Conservation (phyloP, 305 asterid species). For the Fraxinus latifolia region DNA sequence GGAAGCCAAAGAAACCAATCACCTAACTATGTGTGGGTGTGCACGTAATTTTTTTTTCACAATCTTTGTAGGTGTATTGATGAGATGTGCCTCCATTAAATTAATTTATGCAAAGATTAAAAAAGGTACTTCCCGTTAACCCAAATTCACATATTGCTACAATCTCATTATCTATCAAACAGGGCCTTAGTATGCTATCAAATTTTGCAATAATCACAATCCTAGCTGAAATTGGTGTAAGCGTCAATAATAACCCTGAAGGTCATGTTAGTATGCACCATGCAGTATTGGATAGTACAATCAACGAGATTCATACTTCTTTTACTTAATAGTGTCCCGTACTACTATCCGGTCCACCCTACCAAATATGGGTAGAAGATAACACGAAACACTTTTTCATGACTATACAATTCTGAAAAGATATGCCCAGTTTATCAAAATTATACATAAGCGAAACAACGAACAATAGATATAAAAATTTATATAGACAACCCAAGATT, state of each 20-base stretch:
- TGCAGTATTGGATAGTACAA: background rate
- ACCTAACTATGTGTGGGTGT: background rate
- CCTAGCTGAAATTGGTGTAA: background rate
- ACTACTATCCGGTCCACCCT: background rate
- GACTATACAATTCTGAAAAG: background rate
- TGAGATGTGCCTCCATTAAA: background rate
- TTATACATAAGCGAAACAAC: background rate
- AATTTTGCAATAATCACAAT: background rate
- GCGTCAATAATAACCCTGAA: background rate
- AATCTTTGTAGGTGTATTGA: background rate
- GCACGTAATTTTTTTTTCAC: background rate
- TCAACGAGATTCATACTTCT: background rate
- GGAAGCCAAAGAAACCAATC: background rate
- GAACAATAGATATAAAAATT: background rate
- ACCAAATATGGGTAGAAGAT: background rate
- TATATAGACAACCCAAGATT: conserved; percentile 2
- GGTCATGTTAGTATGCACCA: background rate
- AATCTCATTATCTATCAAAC: background rate
- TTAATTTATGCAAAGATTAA: background rate
- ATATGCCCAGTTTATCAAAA: background rate
- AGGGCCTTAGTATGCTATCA: background rate
- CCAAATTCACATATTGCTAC: background rate
- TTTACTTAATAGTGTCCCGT: background rate
- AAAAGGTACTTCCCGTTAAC: background rate
- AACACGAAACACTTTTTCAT: background rate